Conservation (phyloP, 257 asterid genomes). For the Penstemon eatonii region DNA sequence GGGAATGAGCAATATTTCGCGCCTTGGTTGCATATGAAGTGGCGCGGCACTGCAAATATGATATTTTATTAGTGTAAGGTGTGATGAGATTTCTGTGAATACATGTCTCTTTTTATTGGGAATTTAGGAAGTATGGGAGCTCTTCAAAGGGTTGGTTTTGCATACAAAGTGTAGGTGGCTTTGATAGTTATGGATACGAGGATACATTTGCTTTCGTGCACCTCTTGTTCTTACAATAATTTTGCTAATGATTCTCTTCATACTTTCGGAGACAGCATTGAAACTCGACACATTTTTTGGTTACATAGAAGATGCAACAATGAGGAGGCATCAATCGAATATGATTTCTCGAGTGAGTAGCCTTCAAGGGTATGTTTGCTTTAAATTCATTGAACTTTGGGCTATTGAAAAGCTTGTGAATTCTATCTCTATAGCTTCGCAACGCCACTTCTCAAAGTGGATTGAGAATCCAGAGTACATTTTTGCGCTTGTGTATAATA, state of each 20-base stretch:
- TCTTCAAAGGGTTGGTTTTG: background rate
- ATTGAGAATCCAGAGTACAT: conserved; percentile 84
- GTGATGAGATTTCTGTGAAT: no score
- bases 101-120: no score
- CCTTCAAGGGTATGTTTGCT: conserved; percentile 17
- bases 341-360: conserved; percentile 67
- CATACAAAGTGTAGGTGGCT: conserved; percentile 1
- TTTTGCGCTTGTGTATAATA: conserved; percentile 83
- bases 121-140: background rate
- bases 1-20: no score
- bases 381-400: conserved; percentile 62
- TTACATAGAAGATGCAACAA: conserved; percentile 62
- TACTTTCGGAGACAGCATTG: conserved; percentile 73
- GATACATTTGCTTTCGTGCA: conserved; percentile 18
- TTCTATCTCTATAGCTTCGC: conserved; percentile 77
- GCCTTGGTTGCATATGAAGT: no score
- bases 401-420: conserved; percentile 93
- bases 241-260: conserved; percentile 22
- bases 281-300: conserved; percentile 91
- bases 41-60: no score
- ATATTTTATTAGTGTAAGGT: no score
- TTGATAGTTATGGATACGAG: conserved; percentile 9
- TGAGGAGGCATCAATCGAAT: conserved; percentile 57
- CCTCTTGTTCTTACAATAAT: conserved; percentile 17
- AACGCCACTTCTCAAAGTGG: conserved; percentile 90